Base-by-base conservation (phyloP, 1,139 yeast genomes). In the Blastobotrys persicus region DNA sequence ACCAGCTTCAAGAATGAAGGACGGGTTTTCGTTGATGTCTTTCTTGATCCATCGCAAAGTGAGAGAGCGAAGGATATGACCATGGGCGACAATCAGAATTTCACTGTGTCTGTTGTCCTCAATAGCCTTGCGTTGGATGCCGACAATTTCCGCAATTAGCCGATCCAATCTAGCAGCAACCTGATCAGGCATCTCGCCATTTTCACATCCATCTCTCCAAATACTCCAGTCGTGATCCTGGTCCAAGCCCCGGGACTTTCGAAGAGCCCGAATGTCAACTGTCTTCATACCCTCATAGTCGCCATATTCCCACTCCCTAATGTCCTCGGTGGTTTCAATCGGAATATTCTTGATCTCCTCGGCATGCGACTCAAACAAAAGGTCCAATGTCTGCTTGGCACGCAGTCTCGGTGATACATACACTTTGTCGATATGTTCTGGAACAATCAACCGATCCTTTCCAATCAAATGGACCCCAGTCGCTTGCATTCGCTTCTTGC, bases 241-340 rank as follows among this genome's bases (percentile, higher is more conserved):
- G 32, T 59, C 82, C 44, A 86, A 71, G 0, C 95, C 96, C 53
- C 84, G 75, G 16, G 70, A 64, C 42, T 71, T 70, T 60, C 97
- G 78, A 56, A 79, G 66, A 9, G 72, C 76, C 39, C 76, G 71
- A 64, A 91, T 89, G 58, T 89, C 80, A 12, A 71, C 68, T 1
- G 95, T 85, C 50, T 75, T 67, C 59, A 83, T 68, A 3, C 98
- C 98, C 71, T 91, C 98, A 66, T 91, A 91, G 61, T 87, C 94
- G 58, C 98, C 98, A 63, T 91, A 91, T 59, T 88, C 94, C 97
- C 98, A 91, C 70, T 91, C 98, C 56, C 94, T 77, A 46, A 88
- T 69, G 45, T 85, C 80, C 55, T 85, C 91, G 16, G 79, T 79
- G 42, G 40, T 40, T 39, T 50, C 56, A 18, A 53, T 50, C 4